Conservation (phyloP, 2,329 filamentous ascomycete species). For the Aspergillus carbonarius region DNA sequence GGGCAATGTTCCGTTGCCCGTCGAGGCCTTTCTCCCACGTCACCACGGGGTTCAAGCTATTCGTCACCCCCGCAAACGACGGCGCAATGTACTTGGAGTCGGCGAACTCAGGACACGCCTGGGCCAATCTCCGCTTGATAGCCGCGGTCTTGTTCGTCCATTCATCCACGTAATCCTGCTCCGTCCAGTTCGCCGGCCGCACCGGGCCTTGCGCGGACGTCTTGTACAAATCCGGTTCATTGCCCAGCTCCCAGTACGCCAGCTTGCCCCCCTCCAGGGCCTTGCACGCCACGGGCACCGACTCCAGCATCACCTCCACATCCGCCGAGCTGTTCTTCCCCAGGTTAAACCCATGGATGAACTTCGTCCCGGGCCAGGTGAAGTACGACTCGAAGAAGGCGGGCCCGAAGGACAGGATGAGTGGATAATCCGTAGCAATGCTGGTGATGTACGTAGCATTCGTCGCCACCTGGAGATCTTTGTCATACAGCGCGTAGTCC, state of each 20-base stretch:
- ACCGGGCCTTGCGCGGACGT: slow-evolving; percentile 49
- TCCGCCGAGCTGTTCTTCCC: background rate
- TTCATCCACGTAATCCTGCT: slow-evolving; percentile 5
- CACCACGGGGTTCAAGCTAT: slow-evolving; percentile 6
- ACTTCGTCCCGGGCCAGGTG: background rate
- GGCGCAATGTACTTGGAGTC: slow-evolving; percentile 1
- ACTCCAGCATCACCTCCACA: slow-evolving; percentile 24
- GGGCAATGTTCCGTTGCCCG: slow-evolving; percentile 1
- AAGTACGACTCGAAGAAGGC: slow-evolving; percentile 3
- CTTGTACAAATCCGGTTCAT: slow-evolving; percentile 62
- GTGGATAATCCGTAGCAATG: slow-evolving; percentile 1
- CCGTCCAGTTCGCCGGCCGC: slow-evolving; percentile 2
- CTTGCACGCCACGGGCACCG: slow-evolving; percentile 58
- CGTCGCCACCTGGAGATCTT: background rate
- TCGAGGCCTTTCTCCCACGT: slow-evolving; percentile 4
- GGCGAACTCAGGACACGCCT: background rate
- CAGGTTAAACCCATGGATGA: slow-evolving; percentile 6
- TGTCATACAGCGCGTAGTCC: slow-evolving; percentile 2
- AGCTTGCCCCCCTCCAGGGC: slow-evolving; percentile 54
- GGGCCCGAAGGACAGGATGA: background rate
- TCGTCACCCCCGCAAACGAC: slow-evolving; percentile 1
- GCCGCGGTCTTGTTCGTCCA: slow-evolving; percentile 1
- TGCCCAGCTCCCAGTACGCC: slow-evolving; percentile 63
- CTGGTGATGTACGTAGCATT: slow-evolving; percentile 4
- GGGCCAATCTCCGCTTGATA: background rate